A percentile compares a stretch with the other conserved stretches of the same genome.
Conservation (phyloP, 1,139 yeast species). For the Pneumocystis murina region DNA sequence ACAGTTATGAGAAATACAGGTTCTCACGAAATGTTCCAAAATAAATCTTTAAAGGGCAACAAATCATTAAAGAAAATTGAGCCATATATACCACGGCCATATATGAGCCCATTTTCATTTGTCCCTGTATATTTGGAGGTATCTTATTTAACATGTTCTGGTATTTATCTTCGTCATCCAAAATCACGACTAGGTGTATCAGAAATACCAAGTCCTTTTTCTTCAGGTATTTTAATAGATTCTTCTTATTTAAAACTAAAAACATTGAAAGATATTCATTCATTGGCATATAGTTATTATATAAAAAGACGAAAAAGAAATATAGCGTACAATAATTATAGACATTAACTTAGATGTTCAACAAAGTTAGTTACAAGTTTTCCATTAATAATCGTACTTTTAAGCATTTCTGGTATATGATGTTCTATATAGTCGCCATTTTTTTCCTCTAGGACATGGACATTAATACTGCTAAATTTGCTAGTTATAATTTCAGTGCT, state of each 20-base stretch:
- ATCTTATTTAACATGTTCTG: constrained; percentile 83
- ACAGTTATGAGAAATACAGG: constrained; percentile 48
- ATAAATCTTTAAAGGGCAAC: background rate
- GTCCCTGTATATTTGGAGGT: constrained; percentile 85
- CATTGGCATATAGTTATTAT: constrained; percentile 92
- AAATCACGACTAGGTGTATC: constrained; percentile 95
- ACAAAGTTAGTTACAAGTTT: constrained; percentile 38
- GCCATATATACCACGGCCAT: constrained; percentile 61
- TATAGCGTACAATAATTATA: constrained; percentile 17
- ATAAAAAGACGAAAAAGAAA: constrained; percentile 33
- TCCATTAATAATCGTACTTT: constrained; percentile 40
- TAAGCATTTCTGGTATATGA: constrained; percentile 79
- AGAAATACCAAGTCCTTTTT: constrained; percentile 86
- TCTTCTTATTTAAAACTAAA: background rate
- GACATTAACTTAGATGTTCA: constrained; percentile 31
- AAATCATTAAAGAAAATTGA: background rate
- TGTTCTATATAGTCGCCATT: constrained; percentile 57
- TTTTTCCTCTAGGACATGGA: constrained; percentile 51
- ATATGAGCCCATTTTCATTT: constrained; percentile 80
- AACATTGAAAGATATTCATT: constrained; percentile 40
- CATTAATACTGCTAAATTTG: constrained; percentile 68
- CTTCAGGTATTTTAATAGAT: constrained; percentile 27
- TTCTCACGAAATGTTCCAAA: constrained; percentile 9
- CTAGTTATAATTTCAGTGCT: constrained; percentile 68
- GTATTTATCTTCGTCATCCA: constrained; percentile 88